Evolutionary conservation across 2,329 filamentous ascomycete species (phyloP).

Genomic region (Cladophialophora yegresii): DNA sequence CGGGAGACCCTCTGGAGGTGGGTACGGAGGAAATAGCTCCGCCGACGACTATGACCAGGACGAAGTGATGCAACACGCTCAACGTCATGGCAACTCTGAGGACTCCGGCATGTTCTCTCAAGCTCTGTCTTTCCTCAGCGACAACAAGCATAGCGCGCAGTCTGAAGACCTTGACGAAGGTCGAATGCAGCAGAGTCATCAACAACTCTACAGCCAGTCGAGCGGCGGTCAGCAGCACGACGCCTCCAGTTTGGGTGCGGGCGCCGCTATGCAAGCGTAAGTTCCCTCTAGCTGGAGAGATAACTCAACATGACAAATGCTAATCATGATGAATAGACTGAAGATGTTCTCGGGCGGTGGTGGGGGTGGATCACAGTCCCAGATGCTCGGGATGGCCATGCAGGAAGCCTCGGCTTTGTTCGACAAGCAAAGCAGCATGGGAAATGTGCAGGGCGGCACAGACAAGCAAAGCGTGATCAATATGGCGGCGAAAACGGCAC

Average conservation of each 20-base stretch:
- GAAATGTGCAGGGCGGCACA: slow-evolving; percentile 59
- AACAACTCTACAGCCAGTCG: slow-evolving; percentile 67
- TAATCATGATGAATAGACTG: slow-evolving; percentile 41
- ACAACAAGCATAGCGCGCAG: slow-evolving; percentile 53
- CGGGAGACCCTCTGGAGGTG: slow-evolving; percentile 37
- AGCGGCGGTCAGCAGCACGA: slow-evolving; percentile 53
- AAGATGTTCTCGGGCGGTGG: slow-evolving; percentile 61
- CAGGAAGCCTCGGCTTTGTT: slow-evolving; percentile 79
- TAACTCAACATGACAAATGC: not conserved
- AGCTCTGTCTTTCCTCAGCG: slow-evolving; percentile 58
- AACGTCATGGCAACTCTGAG: slow-evolving; percentile 54
- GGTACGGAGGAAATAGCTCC: slow-evolving; percentile 35
- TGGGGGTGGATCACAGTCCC: slow-evolving; percentile 65
- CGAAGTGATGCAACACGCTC: slow-evolving; percentile 58
- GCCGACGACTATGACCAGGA: slow-evolving; percentile 55
- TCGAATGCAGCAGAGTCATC: slow-evolving; percentile 67
- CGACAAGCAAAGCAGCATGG: slow-evolving; percentile 60
- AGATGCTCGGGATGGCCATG: slow-evolving; percentile 85
- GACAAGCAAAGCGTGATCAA: slow-evolving; percentile 80
- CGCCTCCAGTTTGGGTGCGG: slow-evolving; percentile 48
- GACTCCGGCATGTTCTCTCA: slow-evolving; percentile 59
- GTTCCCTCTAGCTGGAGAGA: not conserved
- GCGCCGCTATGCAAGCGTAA: slow-evolving; percentile 57
- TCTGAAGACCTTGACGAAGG: slow-evolving; percentile 58
- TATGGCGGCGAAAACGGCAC: slow-evolving; percentile 78